phyloP scores from a whole-genome alignment of 495 filamentous ascomycete species.

The Penicillium dipodomyicola region DNA sequence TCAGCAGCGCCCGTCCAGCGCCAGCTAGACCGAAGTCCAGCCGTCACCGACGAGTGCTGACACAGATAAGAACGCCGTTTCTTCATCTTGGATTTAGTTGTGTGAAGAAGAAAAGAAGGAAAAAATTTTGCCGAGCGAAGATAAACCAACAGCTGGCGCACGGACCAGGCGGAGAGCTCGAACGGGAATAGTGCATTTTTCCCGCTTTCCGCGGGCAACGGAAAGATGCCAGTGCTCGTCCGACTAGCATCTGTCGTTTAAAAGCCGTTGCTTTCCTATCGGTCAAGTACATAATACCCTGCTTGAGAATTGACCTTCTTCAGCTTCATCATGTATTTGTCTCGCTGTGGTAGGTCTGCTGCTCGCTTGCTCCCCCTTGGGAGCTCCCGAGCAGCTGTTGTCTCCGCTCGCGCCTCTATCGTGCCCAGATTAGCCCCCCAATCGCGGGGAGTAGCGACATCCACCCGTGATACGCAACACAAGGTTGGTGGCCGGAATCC shows the following conservation, averaged over 20 bases:
- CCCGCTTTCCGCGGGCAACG: conserved; percentile 49
- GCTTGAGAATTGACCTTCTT: conserved; percentile 4
- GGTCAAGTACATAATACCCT: conserved; percentile 12
- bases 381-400: conserved; percentile 27
- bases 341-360: conserved; percentile 44
- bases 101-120: conserved; percentile 43
- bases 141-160: conserved; percentile 21
- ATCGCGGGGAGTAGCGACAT: conserved; percentile 40
- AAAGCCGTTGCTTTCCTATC: conserved; percentile 29
- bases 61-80: conserved; percentile 42
- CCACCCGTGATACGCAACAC: conserved; percentile 43
- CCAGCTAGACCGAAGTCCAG: conserved; percentile 26
- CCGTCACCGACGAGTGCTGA: conserved; percentile 46
- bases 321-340: conserved; percentile 37
- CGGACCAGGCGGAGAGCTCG: conserved; percentile 33
- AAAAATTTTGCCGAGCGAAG: conserved; percentile 23
- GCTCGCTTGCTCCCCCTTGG: conserved; percentile 40
- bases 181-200: conserved; percentile 27
- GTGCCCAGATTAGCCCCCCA: conserved; percentile 24
- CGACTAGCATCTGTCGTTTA: conserved; percentile 26
- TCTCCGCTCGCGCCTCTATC: conserved; percentile 22
- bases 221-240: conserved; percentile 21
- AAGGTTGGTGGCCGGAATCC: conserved; percentile 27
- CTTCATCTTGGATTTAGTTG: conserved; percentile 59
- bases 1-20: conserved; percentile 50